Percentiles rank a stretch among this genome's conserved stretches.
Conservation (phyloP, 2,329 filamentous ascomycete genomes). For the Diaporthe sp. region DNA sequence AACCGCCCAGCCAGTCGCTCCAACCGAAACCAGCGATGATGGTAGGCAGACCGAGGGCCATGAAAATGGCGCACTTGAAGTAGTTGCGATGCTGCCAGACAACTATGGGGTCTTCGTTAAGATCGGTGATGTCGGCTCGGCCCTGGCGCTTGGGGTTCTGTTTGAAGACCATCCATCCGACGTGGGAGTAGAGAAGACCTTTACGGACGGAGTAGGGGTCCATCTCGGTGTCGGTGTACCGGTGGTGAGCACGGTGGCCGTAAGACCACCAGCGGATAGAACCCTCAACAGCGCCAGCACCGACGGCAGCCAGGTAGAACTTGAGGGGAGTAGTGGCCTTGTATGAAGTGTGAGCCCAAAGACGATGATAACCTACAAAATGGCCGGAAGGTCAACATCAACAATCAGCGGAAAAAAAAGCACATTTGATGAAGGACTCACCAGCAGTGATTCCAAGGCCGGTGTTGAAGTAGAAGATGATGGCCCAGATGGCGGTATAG, state of each 20-base stretch:
- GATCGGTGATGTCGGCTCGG: too few species aligned
- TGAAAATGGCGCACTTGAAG: conserved; percentile 80
- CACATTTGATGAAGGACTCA: too few species aligned
- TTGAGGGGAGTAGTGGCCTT: conserved; percentile 80
- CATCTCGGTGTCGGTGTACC: conserved; percentile 93
- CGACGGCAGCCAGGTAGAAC: conserved; percentile 84
- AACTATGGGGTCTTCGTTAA: too few species aligned
- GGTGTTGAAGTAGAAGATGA: conserved; percentile 86
- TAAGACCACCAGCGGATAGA: conserved; percentile 91
- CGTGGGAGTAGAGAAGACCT: conserved; percentile 83
- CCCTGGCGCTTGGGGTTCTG: conserved; percentile 92
- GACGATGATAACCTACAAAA: conserved; percentile 85
- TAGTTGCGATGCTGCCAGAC: conserved; percentile 91
- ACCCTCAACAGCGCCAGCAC: conserved; percentile 85
- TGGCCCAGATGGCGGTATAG: conserved; percentile 78
- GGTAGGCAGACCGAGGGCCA: conserved; percentile 81
- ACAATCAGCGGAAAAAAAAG: too few species aligned
- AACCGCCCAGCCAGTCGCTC: conserved; percentile 84
- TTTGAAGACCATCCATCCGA: conserved; percentile 94
- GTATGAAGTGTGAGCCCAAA: conserved; percentile 89
- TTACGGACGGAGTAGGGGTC: conserved; percentile 93
- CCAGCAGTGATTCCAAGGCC: conserved; percentile 84
- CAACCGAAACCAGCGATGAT: conserved; percentile 81
- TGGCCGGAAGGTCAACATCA: too few species aligned
- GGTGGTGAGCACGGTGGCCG: conserved; percentile 83